Evolutionary conservation across 139 green algal genomes (phyloP).

Genomic region (Coccomyxa sp.): DNA sequence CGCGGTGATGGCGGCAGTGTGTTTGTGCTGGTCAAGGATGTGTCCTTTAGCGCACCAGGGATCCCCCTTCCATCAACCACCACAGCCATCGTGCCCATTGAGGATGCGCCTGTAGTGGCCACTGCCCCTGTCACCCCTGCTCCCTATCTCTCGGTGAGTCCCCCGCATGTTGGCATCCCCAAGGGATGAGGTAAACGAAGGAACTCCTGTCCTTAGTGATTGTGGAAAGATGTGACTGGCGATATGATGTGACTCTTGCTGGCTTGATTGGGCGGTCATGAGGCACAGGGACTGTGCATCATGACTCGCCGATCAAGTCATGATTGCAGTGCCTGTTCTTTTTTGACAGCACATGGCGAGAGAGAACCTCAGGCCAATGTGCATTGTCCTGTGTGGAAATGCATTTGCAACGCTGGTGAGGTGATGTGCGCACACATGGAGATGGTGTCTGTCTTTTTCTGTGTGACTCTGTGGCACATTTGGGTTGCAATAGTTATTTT

Average conservation of each 20-base stretch:
- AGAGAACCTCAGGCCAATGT: too few relatives aligned
- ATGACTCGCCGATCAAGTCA: too few relatives aligned
- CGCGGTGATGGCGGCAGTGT: slow-evolving; percentile 58
- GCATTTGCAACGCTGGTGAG: neutral
- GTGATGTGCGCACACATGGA: neutral
- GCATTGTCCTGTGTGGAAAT: neutral
- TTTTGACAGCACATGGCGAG: too few relatives aligned
- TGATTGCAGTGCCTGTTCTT: too few relatives aligned
- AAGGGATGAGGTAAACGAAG: neutral
- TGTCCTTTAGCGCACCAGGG: neutral
- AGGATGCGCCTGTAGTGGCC: neutral
- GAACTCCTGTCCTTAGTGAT: neutral
- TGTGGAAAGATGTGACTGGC: neutral
- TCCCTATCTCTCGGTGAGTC: neutral
- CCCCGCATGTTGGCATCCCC: neutral
- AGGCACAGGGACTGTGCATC: too few relatives aligned
- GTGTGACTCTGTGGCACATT: neutral
- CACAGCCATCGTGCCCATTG: neutral
- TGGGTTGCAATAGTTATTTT: neutral
- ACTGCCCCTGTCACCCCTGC: neutral
- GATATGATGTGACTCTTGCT: neutral
- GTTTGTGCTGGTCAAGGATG: slow-evolving; percentile 50
- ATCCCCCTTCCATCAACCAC: neutral
- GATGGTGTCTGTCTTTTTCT: neutral
- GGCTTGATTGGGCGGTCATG: too few relatives aligned